These are phyloP conservation scores for Artomyces pyxidatus DNA, from an alignment of 768 basidiomycete genomes.

Conservation along the genomic window DNA sequence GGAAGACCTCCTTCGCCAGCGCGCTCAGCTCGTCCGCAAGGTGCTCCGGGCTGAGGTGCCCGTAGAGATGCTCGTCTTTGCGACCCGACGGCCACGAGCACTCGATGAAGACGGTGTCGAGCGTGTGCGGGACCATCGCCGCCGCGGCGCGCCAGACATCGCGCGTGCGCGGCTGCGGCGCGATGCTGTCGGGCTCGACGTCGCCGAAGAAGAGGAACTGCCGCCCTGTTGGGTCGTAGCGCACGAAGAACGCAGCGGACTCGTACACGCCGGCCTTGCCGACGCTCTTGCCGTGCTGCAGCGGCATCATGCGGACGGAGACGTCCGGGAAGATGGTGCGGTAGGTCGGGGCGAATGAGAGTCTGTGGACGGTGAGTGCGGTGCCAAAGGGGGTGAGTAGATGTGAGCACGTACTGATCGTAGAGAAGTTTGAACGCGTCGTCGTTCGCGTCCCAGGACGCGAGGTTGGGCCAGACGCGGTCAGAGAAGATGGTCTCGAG, in stretches of 20 bases:
- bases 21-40: conserved; percentile 64
- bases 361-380: conserved; percentile 26
- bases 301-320: conserved; percentile 56
- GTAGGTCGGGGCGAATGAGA: conserved; percentile 47
- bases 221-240: conserved; percentile 46
- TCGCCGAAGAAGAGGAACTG: conserved; percentile 95
- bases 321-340: conserved; percentile 42
- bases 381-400: not conserved
- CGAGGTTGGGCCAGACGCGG: conserved; percentile 80
- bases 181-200: conserved; percentile 78
- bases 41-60: conserved; percentile 80
- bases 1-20: conserved; percentile 63
- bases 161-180: conserved; percentile 49
- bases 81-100: conserved; percentile 83
- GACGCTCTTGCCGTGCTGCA: conserved; percentile 69
- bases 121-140: conserved; percentile 55
- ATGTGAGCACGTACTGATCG: conserved; percentile 40
- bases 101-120: conserved; percentile 87
- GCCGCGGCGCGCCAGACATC: conserved; percentile 82
- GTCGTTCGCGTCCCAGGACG: conserved; percentile 61
- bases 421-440: conserved; percentile 55
- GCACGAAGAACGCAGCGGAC: conserved; percentile 81
- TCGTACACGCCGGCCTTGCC: conserved; percentile 47
- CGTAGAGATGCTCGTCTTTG: conserved; percentile 60
- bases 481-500: conserved; percentile 69